phyloP scores from a whole-genome alignment of 2,329 filamentous ascomycete species.

The Cordyceps cicadae region DNA sequence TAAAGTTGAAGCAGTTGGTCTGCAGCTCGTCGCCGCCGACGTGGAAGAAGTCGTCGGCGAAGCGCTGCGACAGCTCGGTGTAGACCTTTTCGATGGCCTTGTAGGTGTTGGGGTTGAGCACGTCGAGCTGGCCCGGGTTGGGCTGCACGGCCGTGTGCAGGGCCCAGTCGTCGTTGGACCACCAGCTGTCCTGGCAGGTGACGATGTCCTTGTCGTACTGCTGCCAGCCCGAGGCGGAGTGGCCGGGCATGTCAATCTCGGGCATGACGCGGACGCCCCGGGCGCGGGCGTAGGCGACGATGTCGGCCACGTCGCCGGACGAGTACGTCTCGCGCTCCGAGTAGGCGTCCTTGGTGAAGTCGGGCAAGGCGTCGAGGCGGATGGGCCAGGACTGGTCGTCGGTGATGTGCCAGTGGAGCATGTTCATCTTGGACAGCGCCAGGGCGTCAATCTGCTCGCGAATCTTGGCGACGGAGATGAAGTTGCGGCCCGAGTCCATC shows the following conservation, averaged over 20 bases:
- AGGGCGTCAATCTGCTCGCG: slow-evolving; percentile 46
- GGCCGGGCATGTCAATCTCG: slow-evolving; percentile 56
- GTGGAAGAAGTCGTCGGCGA: slow-evolving; percentile 46
- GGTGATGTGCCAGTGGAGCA: slow-evolving; percentile 49
- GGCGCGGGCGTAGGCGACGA: slow-evolving; percentile 42
- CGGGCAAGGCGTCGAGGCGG: slow-evolving; percentile 38
- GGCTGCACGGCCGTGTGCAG: slow-evolving; percentile 47
- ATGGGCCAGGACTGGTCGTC: slow-evolving; percentile 50
- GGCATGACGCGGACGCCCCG: slow-evolving; percentile 52
- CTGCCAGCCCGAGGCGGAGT: slow-evolving; percentile 46
- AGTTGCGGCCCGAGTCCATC: slow-evolving; percentile 48
- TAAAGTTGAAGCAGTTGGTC: slow-evolving; percentile 46
- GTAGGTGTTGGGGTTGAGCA: slow-evolving; percentile 47
- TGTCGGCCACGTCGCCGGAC: slow-evolving; percentile 30
- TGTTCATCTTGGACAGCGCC: slow-evolving; percentile 48
- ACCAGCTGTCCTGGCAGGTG: slow-evolving; percentile 49
- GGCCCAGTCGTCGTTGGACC: slow-evolving; percentile 49
- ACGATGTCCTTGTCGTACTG: slow-evolving; percentile 48
- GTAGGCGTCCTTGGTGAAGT: slow-evolving; percentile 47
- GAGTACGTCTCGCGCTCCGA: slow-evolving; percentile 39
- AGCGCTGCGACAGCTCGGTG: slow-evolving; percentile 40
- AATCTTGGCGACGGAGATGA: slow-evolving; percentile 41
- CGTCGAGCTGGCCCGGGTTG: slow-evolving; percentile 48
- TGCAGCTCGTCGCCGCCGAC: slow-evolving; percentile 49
- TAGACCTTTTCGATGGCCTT: slow-evolving; percentile 46